Evolutionary conservation across 1,139 yeast genomes (phyloP), one percentile per base, ranked within the genome.

Genomic region (Saccharomyces hybrid): DNA sequence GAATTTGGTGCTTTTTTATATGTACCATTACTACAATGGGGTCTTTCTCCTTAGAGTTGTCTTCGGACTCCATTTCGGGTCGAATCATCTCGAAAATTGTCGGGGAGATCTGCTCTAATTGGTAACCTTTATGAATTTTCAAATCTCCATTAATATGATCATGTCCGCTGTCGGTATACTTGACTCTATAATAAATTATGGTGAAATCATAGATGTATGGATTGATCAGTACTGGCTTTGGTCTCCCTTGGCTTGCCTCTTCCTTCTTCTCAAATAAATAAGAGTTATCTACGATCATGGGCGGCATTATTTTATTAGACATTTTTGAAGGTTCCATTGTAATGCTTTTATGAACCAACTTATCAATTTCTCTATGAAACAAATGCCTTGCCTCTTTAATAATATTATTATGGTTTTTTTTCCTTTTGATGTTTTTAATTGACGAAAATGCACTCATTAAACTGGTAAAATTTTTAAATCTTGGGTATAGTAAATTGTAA

Each of bases 401-500:
- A 13, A 61, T 48, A 8, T 54, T 47, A 13, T 52, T 48, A 41
- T 55, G 58, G 25, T 38, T 38, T 23, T 52, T 54, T 31, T 51
- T 57, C 38, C 56, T 57, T 65, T 67, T 48, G 61, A 64, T 51
- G 67, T 71, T 47, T 77, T 74, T 32, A 80, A 73, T 32, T 77
- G 77, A 9, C 75, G 72, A 44, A 83, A 72, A 41, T 78, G 78
- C 61, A 78, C 79, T 58, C 70, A 76, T 54, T 75, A 74, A 5
- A 78, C 79, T 6, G 82, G 77, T 69, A 64, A 72, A 73, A 52
- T 63, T 68, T 48, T 58, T 59, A 63, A 79, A 84, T 57, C 93
- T 70, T 1, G 93, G 93, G 62, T 86, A 85, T n/a, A 86, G 68
- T 3, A 84, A 69, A 58, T 84, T 73, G 13, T 76, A 69, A 31